Evolutionary conservation across 176 grass and related monocot genomes (phyloP).

Genomic region (Dactylis glomerata): DNA sequence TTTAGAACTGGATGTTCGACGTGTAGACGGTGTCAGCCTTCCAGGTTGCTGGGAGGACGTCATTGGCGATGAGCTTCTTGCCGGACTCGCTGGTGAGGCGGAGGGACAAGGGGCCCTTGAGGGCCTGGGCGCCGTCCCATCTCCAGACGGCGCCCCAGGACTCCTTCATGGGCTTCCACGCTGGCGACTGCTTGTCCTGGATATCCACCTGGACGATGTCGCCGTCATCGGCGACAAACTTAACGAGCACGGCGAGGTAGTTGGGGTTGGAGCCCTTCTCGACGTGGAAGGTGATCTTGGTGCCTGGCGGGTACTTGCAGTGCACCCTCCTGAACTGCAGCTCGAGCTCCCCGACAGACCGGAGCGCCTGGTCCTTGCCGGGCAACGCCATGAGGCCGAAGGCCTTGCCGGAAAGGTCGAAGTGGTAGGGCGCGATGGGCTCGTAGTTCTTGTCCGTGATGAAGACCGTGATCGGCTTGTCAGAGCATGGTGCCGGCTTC

Average conservation of each 20-base stretch:
- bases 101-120: conserved; percentile 64
- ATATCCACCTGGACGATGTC: conserved; percentile 57
- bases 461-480: conserved; percentile 40
- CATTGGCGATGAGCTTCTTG: conserved; percentile 40
- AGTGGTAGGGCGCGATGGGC: conserved; percentile 55
- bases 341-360: conserved; percentile 54
- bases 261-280: conserved; percentile 51
- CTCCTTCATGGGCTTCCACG: conserved; percentile 44
- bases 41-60: conserved; percentile 60
- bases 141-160: conserved; percentile 80
- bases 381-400: conserved; percentile 61
- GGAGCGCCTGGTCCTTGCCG: conserved; percentile 44
- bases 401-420: conserved; percentile 67
- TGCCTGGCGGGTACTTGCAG: conserved; percentile 46
- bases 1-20: conserved; percentile 57
- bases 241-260: conserved; percentile 63
- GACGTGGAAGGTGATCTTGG: conserved; percentile 68
- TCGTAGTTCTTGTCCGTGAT: conserved; percentile 73
- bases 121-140: conserved; percentile 20
- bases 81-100: conserved; percentile 65
- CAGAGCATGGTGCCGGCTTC: conserved; percentile 37
- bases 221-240: conserved; percentile 62
- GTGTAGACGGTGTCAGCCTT: conserved; percentile 32
- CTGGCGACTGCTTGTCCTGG: neutral
- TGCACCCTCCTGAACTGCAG: conserved; percentile 62